phyloP scores from a whole-genome alignment of 306 rosid genomes.

The Quercus bicolor region DNA sequence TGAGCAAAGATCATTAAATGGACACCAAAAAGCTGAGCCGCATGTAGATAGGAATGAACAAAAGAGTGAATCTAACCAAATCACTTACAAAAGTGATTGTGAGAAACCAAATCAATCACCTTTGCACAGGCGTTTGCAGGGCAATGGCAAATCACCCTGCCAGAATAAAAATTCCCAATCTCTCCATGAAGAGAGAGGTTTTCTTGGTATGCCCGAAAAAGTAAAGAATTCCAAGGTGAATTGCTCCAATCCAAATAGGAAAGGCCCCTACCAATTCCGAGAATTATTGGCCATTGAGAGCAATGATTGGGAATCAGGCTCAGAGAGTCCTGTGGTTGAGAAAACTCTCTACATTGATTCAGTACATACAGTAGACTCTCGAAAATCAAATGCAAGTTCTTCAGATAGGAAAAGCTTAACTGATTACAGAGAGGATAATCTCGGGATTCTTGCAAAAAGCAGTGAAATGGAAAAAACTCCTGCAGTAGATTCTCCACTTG shows the following conservation, averaged over 20 bases:
- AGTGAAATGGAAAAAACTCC: conserved; percentile 19
- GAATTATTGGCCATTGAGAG: conserved; percentile 32
- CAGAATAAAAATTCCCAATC: conserved; percentile 31
- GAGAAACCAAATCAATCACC: conserved; percentile 18
- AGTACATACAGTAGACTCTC: conserved; percentile 39
- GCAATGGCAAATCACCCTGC: conserved; percentile 14
- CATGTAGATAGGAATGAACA: conserved; percentile 6
- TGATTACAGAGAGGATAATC: conserved; percentile 25
- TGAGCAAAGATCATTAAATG: conserved; percentile 25
- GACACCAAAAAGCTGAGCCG: conserved; percentile 1
- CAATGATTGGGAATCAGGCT: conserved; percentile 27
- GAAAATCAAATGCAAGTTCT: conserved; percentile 38
- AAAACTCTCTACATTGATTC: conserved; percentile 79
- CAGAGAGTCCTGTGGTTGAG: conserved; percentile 53
- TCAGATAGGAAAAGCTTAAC: conserved; percentile 31
- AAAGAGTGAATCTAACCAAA: conserved; percentile 18
- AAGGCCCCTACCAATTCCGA: conserved; percentile 30
- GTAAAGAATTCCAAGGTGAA: conserved; percentile 18
- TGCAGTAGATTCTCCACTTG: conserved; percentile 35
- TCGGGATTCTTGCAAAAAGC: conserved; percentile 30
- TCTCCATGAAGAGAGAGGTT: conserved; percentile 26
- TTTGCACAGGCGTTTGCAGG: conserved; percentile 4
- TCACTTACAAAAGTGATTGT: conserved; percentile 4
- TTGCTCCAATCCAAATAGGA: conserved; percentile 33
- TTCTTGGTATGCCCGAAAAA: conserved; percentile 36